Evolutionary conservation across 345 rosid genomes (phyloP), one percentile per base, ranked within the genome.

Genomic region (Acer yangbiense): DNA sequence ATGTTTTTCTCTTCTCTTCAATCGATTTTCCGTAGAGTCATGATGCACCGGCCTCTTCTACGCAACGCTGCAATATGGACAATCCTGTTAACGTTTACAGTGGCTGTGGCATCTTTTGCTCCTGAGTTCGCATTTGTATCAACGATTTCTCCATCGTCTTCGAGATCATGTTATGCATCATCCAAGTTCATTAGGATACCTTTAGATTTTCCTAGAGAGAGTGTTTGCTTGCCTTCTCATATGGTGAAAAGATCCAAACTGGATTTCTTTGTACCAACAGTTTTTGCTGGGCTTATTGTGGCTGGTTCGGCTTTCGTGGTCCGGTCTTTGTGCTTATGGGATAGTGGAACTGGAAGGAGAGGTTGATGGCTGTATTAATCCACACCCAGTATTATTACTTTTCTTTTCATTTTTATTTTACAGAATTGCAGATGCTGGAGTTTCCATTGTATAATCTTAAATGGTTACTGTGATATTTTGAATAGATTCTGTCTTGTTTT

Each of bases 91-190:
- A 70, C 58, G 11, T 27, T 81, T 20, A 76, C 82, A 0, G 86
- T 84, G 66, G 79, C 79, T 7, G 58, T 80, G 41, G 63, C 81
- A 5, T 83, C 84, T 0, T 77, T 88, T 27, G 75, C 80, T 4
- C 79, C 86, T 1, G 89, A 83, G 77, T 57, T 66, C 11, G 89
- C 88, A 25, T 88, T 86, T 48, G 81, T 77, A n/a, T 77, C 82
- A 3, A 44, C 83, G 17, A n/a, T 88, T 10, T 82, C 85, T 21
- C 77, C 83, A 14, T 71, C 83, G 0, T 83, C 82, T 32, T 73
- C 84, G 10, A 46, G 52, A 48, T 54, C 80, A 20, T 81, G 87
- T 65, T 50, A 10, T 3, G 65, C 79, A 2, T 84, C 79, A 2
- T 83, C 71, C 2, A 79, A 83, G 17, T 66, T 68, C n/a, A 73